Evolutionary conservation across 495 filamentous ascomycete species (phyloP), one percentile per base, ranked within the genome.

Genomic region (Lepraria neglecta): DNA sequence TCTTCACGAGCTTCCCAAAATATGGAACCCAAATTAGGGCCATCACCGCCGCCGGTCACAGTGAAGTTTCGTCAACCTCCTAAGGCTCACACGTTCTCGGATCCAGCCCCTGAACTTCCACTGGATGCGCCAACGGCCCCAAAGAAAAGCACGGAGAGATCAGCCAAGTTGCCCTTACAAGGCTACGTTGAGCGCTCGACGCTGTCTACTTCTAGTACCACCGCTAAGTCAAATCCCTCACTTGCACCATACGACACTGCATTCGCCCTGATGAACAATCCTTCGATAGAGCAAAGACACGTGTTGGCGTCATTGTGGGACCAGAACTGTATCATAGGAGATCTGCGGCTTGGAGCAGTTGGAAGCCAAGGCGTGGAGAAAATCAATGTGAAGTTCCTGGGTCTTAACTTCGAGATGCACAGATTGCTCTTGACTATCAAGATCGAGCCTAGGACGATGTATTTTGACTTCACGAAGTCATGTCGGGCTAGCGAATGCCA

Each of bases 401-500:
- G 59, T 3, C 44, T 56, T 48, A 52, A n/a, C 0, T 31, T 19
- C 9, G 51, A 56, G 19, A 17, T 31, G 19, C 51, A 46, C 19
- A 55, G 21, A n/a, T 66, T 72, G 24, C 61, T 80, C 27, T 15
- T 68, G 3, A 52, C 58, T 33, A 62, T 68, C 33, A 71, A 65
- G 62, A 64, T 56, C 47, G 52, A 19, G 10, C 65, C 61, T 21
- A 62, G 51, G 24, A 63, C 54, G 19, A 66, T 74, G 46, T 66
- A 72, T 44, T 65, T 77, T 58, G 77, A 76, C 71, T 81, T 78
- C 64, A 70, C 68, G 52, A 56, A 74, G 56, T 50, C 73, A 3
- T 78, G 67, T 63, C 76, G 69, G 10, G 58, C 67, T 10, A 65
- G 68, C 31, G 71, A 76, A 40, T 81, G 72, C 58, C 54, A 53